Percentiles rank a stretch among this genome's conserved stretches.
phyloP scores from a whole-genome alignment of 257 asterid species.

The Gentiana dahurica region DNA sequence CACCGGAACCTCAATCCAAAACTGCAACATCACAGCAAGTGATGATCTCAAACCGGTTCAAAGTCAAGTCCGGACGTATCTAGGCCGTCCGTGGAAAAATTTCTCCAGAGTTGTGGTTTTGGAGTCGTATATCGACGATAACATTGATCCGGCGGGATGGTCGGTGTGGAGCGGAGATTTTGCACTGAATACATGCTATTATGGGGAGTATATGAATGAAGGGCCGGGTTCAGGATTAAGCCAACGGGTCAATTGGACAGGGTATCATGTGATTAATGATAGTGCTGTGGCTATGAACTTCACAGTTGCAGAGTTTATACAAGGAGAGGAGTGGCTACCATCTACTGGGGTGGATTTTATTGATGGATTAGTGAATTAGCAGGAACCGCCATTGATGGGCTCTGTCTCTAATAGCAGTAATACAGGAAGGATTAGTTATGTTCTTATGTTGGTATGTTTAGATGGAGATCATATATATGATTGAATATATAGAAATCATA shows the following conservation, averaged over 20 bases:
- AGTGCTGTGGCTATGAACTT: slow-evolving; percentile 29
- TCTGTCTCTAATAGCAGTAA: too few species aligned
- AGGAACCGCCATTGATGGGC: neutral
- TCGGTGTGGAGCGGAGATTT: slow-evolving; percentile 32
- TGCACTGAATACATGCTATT: slow-evolving; percentile 38
- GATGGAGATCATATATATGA: neutral
- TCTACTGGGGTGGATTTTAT: slow-evolving; percentile 36
- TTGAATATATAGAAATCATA: neutral
- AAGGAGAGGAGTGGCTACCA: slow-evolving; percentile 39
- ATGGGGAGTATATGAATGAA: slow-evolving; percentile 39
- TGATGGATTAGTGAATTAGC: slow-evolving; percentile 20
- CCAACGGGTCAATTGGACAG: slow-evolving; percentile 39
- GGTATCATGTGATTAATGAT: slow-evolving; percentile 25
- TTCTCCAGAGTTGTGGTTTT: slow-evolving; percentile 45
- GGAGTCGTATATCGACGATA: slow-evolving; percentile 30
- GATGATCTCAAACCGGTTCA: slow-evolving; percentile 26
- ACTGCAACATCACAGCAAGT: slow-evolving; percentile 24
- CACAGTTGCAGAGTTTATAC: slow-evolving; percentile 38
- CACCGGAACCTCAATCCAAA: slow-evolving; percentile 48
- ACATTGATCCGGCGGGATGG: slow-evolving; percentile 50
- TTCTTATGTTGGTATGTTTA: neutral
- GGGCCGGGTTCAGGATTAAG: slow-evolving; percentile 49
- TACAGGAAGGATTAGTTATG: too few species aligned
- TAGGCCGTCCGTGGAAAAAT: slow-evolving; percentile 62
- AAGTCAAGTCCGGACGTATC: slow-evolving; percentile 22